Evolutionary conservation across 2,329 filamentous ascomycete genomes (phyloP).

Genomic region (Didymella sp.): DNA sequence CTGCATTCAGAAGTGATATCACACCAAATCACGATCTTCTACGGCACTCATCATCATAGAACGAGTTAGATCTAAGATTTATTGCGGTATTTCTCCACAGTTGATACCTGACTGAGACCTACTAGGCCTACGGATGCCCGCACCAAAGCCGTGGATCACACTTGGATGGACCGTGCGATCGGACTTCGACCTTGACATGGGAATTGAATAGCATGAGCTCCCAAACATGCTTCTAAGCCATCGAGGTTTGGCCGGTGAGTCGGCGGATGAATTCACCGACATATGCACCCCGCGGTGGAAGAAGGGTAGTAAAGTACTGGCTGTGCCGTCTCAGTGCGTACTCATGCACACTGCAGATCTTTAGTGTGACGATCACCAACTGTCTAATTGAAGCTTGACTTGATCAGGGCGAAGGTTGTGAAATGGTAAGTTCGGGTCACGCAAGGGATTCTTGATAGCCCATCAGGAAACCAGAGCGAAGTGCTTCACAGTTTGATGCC

Average conservation of each 20-base stretch:
- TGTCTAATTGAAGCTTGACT: neutral
- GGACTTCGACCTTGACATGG: conserved; percentile 19
- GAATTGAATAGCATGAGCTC: conserved; percentile 10
- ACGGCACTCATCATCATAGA: neutral
- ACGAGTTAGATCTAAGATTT: neutral
- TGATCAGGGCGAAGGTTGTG: neutral
- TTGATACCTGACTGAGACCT: conserved; percentile 11
- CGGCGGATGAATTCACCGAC: conserved; percentile 27
- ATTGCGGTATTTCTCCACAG: conserved; percentile 1
- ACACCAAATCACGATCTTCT: neutral
- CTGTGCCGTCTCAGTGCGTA: neutral
- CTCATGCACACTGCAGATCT: conserved; percentile 12
- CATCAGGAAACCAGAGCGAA: neutral
- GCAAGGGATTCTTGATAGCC: neutral
- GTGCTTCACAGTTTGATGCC: neutral
- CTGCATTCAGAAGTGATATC: neutral
- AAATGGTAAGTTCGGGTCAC: neutral
- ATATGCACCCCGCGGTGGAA: neutral
- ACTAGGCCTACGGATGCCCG: conserved; percentile 28
- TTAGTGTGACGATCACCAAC: conserved; percentile 5
- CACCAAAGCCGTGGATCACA: conserved; percentile 22
- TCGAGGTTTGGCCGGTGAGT: conserved; percentile 19
- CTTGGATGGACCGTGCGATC: conserved; percentile 28
- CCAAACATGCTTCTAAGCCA: neutral
- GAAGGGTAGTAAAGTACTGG: neutral